Evolutionary conservation across 129 eudicot species (phyloP), one percentile per base, ranked within the genome.

Genomic region (Pseudognaphalium luteoalbum): DNA sequence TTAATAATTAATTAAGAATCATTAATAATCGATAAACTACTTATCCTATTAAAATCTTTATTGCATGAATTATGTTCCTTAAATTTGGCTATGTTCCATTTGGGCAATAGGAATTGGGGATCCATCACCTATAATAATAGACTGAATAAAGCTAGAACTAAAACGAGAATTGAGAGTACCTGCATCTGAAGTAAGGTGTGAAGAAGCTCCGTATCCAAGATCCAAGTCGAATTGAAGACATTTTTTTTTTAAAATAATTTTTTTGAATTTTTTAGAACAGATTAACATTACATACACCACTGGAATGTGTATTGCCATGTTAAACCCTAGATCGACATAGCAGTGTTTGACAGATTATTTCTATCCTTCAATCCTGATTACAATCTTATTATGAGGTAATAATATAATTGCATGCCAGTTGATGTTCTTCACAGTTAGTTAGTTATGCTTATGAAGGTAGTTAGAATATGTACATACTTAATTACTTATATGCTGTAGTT

Each of bases 11-110:
- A 25, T 25, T 25, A 25, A 25, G 28, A 25, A 25, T 25, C 28
- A 25, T 25, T 25, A 71, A 14, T 54, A 22, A 54, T 78, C 83
- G 78, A 80, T 25, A 78, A 66, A 52, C 52, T 74, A 64, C 74
- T 72, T 80, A 80, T 25, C 28, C 0, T 25, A 25, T 25, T 25
- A 25, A 25, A 25, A 25, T 25, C 28, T 68, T 80, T 56, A 72
- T 54, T 41, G 29, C 78, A 73, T 37, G 54, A 80, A 66, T 58
- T 12, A 73, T 80, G 83, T 80, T 80, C 83, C 83, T 65, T 2
- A 73, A 73, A 78, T 25, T 25, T 25, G 28, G 28, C 28, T 25
- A 25, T 25, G 28, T 25, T 1, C 28, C 28, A 25, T 25, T 25
- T 25, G 28, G 1, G 28, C 28, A 1, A 25, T 1, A 25, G 28